These are phyloP conservation scores for Alternaria dauci DNA, from an alignment of 2,329 filamentous ascomycete species.

Conservation along the genomic window DNA sequence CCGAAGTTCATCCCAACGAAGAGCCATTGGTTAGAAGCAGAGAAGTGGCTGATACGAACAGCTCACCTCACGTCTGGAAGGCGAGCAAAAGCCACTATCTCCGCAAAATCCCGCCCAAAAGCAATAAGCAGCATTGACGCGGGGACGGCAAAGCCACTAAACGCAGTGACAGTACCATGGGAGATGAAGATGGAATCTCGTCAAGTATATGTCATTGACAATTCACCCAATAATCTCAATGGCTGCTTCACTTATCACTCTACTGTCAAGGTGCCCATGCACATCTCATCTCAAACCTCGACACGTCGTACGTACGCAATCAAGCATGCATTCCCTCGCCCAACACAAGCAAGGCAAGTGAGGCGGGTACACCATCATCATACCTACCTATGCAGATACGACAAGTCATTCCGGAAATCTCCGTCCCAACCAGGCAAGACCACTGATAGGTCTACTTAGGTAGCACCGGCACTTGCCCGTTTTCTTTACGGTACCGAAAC, in stretches of 20 bases:
- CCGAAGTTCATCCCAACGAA: neutral
- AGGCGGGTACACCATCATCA: neutral
- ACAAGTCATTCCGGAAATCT: neutral
- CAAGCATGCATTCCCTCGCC: neutral
- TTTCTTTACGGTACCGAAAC: neutral
- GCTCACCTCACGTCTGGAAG: too few species aligned
- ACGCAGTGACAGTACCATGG: neutral
- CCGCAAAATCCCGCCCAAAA: neutral
- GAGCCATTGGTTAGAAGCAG: neutral
- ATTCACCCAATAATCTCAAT: neutral
- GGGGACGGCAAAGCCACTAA: neutral
- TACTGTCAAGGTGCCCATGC: neutral
- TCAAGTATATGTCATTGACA: neutral
- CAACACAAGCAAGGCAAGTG: neutral
- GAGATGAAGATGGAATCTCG: neutral
- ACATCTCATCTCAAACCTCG: neutral
- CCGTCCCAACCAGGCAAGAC: neutral
- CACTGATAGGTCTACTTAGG: neutral
- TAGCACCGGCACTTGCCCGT: slow-evolving; percentile 1
- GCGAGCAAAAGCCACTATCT: too few species aligned
- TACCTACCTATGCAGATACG: neutral
- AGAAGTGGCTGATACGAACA: neutral
- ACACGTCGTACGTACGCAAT: neutral
- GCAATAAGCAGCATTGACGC: neutral
- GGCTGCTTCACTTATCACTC: too few species aligned